Evolutionary conservation across 768 basidiomycete genomes (phyloP).

Genomic region (Hebeloma cylindrosporum): DNA sequence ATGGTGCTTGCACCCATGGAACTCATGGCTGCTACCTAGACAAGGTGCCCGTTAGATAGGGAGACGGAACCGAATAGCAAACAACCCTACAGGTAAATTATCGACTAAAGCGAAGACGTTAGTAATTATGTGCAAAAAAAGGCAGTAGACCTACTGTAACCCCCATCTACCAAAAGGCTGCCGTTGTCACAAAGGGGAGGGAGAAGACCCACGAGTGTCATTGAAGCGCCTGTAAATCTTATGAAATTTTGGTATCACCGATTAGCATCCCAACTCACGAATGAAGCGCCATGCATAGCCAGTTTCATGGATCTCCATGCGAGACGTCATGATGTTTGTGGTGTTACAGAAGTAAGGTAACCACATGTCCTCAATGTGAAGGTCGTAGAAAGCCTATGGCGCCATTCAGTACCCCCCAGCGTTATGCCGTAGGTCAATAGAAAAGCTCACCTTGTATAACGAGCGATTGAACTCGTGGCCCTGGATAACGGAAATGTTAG

Average conservation of each 20-base stretch:
- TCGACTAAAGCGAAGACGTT: constrained; percentile 57
- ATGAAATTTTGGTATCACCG: constrained; percentile 5
- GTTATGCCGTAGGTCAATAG: neutral
- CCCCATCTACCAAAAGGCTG: constrained; percentile 87
- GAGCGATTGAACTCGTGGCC: constrained; percentile 94
- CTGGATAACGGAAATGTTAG: constrained; percentile 43
- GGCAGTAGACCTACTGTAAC: constrained; percentile 65
- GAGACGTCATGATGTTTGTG: constrained; percentile 93
- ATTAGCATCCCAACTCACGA: constrained; percentile 43
- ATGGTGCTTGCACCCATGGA: constrained; percentile 88
- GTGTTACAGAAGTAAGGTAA: constrained; percentile 97
- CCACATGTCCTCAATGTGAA: constrained; percentile 99
- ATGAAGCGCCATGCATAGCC: constrained; percentile 99
- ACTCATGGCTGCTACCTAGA: constrained; percentile 86
- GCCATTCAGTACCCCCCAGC: too few species aligned
- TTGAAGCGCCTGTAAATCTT: constrained; percentile 73
- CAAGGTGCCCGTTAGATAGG: constrained; percentile 5
- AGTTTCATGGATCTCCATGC: constrained; percentile 96
- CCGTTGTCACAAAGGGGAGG: constrained; percentile 96
- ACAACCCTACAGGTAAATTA: constrained; percentile 70
- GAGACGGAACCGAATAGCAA: neutral
- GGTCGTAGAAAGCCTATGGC: constrained; percentile 80
- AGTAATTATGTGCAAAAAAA: neutral
- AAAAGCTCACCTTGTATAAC: constrained; percentile 73
- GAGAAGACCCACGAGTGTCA: constrained; percentile 93